Evolutionary conservation across 345 rosid genomes (phyloP), one percentile per base, ranked within the genome.

Genomic region (Capsella bursapastoris): DNA sequence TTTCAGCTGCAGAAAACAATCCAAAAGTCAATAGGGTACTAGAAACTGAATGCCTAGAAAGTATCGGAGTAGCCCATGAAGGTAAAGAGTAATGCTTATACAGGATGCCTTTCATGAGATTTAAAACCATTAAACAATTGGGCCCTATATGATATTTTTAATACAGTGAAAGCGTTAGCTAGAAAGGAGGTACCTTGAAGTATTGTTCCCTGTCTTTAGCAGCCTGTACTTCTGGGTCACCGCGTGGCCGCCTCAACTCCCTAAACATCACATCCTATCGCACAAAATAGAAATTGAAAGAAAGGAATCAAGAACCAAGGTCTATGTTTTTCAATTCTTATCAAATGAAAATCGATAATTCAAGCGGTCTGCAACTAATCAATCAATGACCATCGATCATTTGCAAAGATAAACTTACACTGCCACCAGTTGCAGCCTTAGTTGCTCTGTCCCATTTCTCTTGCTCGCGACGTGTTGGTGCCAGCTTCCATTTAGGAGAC

Each of bases 361-460:
- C 41, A 29, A 27, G 1, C 15, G 50, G n/a, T 29, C 5, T 40
- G 14, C 12, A 67, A 16, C 63, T 40, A 52, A 76, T 44, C 40
- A 44, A 68, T 6, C 38, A 1, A 13, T 7, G 31, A 44, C 29
- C 47, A 41, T 13, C n/a, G 2, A 55, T 11, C 45, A 43, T 52
- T 15, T 28, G 62, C 63, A 64, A 44, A 18, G 53, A 16, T 70
- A 44, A 66, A 84, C 88, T 81, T 83, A 91, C 98, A 79, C 86
- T 89, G 74, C 98, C 95, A 51, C 88, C 88, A 51, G 91, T 89
- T 66, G 97, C 79, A 76, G 94, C 97, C 82, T 88, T 91, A n/a
- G 84, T 73, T 15, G 96, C 96, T 88, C 65, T 87, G 73, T 91
- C 98, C 98, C 98, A 94, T 80, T 91, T 94, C 15, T 87, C 91